Evolutionary conservation across 306 rosid species (phyloP), one percentile per base, ranked within the genome.

Genomic region (Cucumis melo): DNA sequence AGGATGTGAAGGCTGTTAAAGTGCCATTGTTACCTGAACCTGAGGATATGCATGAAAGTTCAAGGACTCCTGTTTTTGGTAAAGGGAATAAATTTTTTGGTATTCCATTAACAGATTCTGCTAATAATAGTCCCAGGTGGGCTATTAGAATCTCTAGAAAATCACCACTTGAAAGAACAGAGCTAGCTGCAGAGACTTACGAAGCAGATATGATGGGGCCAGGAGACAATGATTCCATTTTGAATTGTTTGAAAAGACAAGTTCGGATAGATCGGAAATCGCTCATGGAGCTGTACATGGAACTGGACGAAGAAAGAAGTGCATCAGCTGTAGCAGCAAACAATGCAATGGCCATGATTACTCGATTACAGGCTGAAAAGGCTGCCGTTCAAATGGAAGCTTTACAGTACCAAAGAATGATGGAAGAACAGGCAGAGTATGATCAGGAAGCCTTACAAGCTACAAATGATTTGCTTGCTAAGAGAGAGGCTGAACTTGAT

Each of bases 291-390:
- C 76, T 95, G 68, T 92, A 89, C 86, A 89, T 92, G 96, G 99
- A 95, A 78, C 85, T 95, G 6, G 99, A 95, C 14, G 98, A 95
- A 84, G 99, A 95, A 77, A 89, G 99, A 81, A 95, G 92, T 23
- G 99, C 99, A 74, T 84, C 98, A 5, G 97, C 98, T 9, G 82
- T 92, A 44, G 99, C 99, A 24, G 99, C 98, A 0, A 90, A 92
- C 86, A 90, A 95, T 15, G 99, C 99, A n/a, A 92, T 95, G 99
- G 98, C 99, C 16, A 95, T 95, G 99, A 95, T 95, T 81, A 95
- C 99, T 10, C 84, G 94, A 64, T 76, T 95, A 51, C 99, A 95
- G 73, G 98, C 91, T 0, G 97, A 95, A 74, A 95, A 95, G 84
- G 99, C 99, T 0, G 91, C 93, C 0, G 87, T 95, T 79, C 99